A percentile compares a stretch with the other conserved stretches of the same genome.
These are phyloP conservation scores for Cyclotella distinguenda DNA, from an alignment of 108 stramenopile genomes.

Conservation along the genomic window DNA sequence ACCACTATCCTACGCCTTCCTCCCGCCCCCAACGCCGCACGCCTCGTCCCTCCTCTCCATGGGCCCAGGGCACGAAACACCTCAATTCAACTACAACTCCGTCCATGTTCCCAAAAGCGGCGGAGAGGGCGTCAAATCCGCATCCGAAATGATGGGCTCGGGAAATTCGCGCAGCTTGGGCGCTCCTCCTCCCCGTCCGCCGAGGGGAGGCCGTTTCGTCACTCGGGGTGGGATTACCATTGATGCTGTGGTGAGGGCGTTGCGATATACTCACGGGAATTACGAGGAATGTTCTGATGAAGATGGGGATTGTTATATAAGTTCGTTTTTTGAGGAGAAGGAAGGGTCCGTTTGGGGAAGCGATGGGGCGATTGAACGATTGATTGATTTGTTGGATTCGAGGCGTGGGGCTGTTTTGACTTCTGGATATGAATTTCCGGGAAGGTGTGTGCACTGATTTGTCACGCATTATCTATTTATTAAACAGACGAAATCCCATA, in stretches of 20 bases:
- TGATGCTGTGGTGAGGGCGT: constrained; percentile 69
- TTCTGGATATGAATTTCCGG: constrained; percentile 94
- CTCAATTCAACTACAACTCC: constrained; percentile 25
- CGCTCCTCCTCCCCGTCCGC: constrained; percentile 73
- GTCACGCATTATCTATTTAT: not conserved
- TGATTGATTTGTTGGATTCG: constrained; percentile 85
- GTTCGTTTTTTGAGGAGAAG: constrained; percentile 31
- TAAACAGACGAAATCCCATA: not conserved
- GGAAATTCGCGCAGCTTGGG: constrained; percentile 61
- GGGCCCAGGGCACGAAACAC: not conserved
- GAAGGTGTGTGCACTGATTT: constrained; percentile 64
- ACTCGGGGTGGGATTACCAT: constrained; percentile 89
- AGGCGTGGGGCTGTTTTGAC: constrained; percentile 84
- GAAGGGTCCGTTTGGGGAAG: constrained; percentile 36
- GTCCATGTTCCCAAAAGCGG: constrained; percentile 52
- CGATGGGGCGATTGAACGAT: constrained; percentile 75
- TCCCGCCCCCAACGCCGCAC: not conserved
- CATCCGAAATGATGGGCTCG: constrained; percentile 61
- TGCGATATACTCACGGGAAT: constrained; percentile 38
- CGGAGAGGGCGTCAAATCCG: constrained; percentile 58
- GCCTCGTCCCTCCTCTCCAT: not conserved
- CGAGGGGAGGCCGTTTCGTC: constrained; percentile 71
- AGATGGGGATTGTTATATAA: constrained; percentile 24
- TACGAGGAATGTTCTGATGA: constrained; percentile 13
- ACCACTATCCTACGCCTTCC: not conserved